Conservation (phyloP, 306 rosid genomes). For the Prunus salicina region DNA sequence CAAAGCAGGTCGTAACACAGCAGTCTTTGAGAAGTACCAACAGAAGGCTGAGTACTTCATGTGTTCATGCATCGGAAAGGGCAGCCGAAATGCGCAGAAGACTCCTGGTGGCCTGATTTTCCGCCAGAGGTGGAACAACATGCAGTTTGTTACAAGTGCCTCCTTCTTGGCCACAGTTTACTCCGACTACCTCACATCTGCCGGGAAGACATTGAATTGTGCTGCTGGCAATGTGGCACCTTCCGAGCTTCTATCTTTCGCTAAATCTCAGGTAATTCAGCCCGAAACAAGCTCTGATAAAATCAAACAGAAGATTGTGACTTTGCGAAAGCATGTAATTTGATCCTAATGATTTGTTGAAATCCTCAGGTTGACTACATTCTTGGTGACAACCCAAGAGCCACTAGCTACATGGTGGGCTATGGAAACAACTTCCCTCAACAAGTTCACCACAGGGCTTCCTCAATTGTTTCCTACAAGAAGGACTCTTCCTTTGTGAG, state of each 20-base stretch:
- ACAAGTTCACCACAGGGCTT: constrained; percentile 87
- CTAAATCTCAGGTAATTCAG: constrained; percentile 69
- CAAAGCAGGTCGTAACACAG: constrained; percentile 61
- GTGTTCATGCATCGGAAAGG: constrained; percentile 81
- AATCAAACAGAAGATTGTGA: neutral
- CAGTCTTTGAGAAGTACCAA: constrained; percentile 62
- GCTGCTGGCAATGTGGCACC: constrained; percentile 62
- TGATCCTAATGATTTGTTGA: constrained; percentile 2
- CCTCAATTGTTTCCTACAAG: constrained; percentile 89
- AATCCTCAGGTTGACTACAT: constrained; percentile 76
- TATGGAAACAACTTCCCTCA: constrained; percentile 85
- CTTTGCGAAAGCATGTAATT: neutral
- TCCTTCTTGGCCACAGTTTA: constrained; percentile 81
- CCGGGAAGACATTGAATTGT: constrained; percentile 47
- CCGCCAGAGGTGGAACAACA: constrained; percentile 92
- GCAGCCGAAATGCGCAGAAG: constrained; percentile 57
- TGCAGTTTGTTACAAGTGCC: constrained; percentile 90
- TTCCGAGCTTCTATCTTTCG: constrained; percentile 62
- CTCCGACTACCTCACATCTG: constrained; percentile 79
- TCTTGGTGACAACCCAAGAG: constrained; percentile 96
- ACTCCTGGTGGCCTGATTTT: constrained; percentile 92
- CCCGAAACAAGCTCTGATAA: neutral
- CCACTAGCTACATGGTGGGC: constrained; percentile 93
- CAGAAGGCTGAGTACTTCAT: constrained; percentile 76
- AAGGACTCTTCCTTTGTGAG: constrained; percentile 67